Base-by-base conservation (phyloP, 2,329 filamentous ascomycete species). In the Arthrobotrys conoides region DNA sequence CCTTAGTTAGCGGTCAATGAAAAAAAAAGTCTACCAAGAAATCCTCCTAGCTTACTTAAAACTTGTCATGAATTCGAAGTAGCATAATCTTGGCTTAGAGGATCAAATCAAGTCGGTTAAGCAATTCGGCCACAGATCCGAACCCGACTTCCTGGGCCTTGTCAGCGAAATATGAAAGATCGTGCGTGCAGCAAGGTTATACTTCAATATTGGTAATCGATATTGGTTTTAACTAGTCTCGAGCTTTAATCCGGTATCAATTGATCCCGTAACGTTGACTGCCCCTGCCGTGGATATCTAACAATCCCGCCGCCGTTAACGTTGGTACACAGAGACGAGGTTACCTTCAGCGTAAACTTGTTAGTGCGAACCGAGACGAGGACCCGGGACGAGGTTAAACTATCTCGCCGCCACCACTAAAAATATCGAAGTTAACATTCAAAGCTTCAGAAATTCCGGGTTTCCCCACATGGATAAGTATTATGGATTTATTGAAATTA, bases 241-340 rank as follows among this genome's bases (percentile, higher is more conserved):
- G 6, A 30, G 27, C 27, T 30, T 30, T 30, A 6, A 30, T n/a
- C n/a, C n/a, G 27, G 27, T 12, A 12, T 36, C 33, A 10, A 10
- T 36, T 12, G 9, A 36, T 36, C 8, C 8, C 33, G n/a, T n/a
- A n/a, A n/a, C n/a, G 4, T 36, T 36, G 9, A 30, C 3, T 5
- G 9, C 33, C 33, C 33, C 33, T 36, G 33, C 8, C 9, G 33
- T 36, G 33, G 33, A 12, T 8, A 3, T 10, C 9, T 8, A n/a
- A n/a, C n/a, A n/a, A 36, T 30, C 33, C 33, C 33, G 33, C 33
- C 27, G 27, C 9, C 33, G 33, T 30, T 30, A 30, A 30, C 27
- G 27, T 30, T 12, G 30, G 53, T 38, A 59, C 53, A 59, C 53
- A 22, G 53, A 59, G 53, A 59, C 53, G 53, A 59, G 53, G 53